A percentile compares a stretch with the other conserved stretches of the same genome.
Evolutionary conservation across 2,329 filamentous ascomycete genomes (phyloP).

Genomic region (Aspergillus sp.): DNA sequence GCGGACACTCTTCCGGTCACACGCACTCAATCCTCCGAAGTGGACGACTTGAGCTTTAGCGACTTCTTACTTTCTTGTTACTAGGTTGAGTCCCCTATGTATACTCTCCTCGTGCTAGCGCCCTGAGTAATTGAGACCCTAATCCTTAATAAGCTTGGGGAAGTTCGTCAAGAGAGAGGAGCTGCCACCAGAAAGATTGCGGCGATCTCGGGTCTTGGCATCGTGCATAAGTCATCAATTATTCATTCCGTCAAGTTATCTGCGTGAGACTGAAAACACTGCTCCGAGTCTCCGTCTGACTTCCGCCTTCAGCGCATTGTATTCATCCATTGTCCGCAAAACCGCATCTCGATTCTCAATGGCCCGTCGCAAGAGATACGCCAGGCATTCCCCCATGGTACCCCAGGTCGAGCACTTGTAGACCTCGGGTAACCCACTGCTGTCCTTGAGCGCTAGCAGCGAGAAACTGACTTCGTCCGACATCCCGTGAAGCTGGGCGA

Average conservation of each 20-base stretch:
- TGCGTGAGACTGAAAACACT: not conserved
- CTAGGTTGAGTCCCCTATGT: not conserved
- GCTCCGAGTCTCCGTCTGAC: constrained; percentile 6
- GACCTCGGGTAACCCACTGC: constrained; percentile 45
- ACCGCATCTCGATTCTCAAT: constrained; percentile 65
- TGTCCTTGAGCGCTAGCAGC: constrained; percentile 51
- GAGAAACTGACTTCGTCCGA: constrained; percentile 64
- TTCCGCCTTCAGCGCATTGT: constrained; percentile 34
- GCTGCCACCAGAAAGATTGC: not conserved
- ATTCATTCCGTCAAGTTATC: not conserved
- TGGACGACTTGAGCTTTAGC: no score
- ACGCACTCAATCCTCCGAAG: no score
- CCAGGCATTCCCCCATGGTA: constrained; percentile 73
- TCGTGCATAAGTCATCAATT: not conserved
- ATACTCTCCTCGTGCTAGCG: not conserved
- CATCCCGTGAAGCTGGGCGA: constrained; percentile 65
- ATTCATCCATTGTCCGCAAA: constrained; percentile 54
- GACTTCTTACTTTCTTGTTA: not conserved
- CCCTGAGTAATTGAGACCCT: not conserved
- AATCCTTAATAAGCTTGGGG: not conserved
- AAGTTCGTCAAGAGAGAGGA: not conserved
- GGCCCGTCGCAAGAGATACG: constrained; percentile 67
- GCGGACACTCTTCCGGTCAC: not conserved
- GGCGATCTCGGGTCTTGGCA: not conserved
- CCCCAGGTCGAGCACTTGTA: constrained; percentile 65